Conservation (phyloP, 1,139 yeast species). For the Chernovozyma aurita region DNA sequence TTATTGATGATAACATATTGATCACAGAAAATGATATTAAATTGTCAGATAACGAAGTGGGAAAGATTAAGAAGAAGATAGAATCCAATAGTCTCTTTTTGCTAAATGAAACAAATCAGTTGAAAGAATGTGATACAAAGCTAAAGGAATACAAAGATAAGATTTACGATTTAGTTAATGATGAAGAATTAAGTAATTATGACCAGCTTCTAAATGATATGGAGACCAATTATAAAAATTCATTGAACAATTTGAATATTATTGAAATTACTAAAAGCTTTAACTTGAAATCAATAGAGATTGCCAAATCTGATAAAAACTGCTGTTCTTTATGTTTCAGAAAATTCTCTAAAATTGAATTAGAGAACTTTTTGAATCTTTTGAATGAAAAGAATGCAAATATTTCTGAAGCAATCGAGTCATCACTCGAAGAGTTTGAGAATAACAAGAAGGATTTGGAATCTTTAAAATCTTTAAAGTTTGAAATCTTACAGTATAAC, state of each 20-base stretch:
- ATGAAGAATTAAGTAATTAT: constrained; percentile 47
- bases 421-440: constrained; percentile 31
- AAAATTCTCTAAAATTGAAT: constrained; percentile 40
- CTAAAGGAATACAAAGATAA: too few species aligned
- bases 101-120: not conserved
- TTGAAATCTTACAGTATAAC: constrained; percentile 25
- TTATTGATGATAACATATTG: too few species aligned
- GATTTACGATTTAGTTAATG: constrained; percentile 30
- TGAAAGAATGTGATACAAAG: not conserved
- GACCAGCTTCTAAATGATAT: constrained; percentile 47
- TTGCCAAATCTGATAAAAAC: constrained; percentile 50
- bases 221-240: constrained; percentile 56
- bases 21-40: not conserved
- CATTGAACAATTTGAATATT: constrained; percentile 59
- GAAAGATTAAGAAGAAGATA: not conserved
- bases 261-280: constrained; percentile 62
- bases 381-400: constrained; percentile 35
- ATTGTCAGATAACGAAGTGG: too few species aligned
- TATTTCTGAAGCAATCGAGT: constrained; percentile 23
- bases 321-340: constrained; percentile 63
- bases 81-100: not conserved
- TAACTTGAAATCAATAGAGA: constrained; percentile 57
- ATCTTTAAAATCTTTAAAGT: constrained; percentile 21
- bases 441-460: constrained; percentile 28
- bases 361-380: constrained; percentile 27